Evolutionary conservation across 495 filamentous ascomycete genomes (phyloP).

Genomic region (Podospora pseudocomata): DNA sequence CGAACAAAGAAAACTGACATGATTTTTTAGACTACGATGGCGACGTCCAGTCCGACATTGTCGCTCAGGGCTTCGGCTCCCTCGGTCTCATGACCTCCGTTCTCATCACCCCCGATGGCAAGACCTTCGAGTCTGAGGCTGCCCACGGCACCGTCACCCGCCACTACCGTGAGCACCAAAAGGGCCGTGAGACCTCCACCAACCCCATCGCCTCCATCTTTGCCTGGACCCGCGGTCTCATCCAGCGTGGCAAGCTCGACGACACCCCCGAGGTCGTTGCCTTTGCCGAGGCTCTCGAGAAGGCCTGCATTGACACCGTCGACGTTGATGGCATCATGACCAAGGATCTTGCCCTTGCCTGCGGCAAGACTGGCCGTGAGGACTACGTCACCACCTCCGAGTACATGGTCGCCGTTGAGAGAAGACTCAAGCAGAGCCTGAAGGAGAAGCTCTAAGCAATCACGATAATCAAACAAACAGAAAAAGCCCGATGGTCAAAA

Average conservation of each 20-base stretch:
- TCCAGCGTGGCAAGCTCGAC: conserved; percentile 88
- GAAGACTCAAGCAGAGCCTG: conserved; percentile 63
- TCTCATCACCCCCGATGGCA: conserved; percentile 89
- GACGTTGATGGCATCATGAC: conserved; percentile 96
- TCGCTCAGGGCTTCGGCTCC: conserved; percentile 97
- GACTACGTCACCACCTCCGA: conserved; percentile 86
- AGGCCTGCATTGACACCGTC: conserved; percentile 91
- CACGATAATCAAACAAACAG: background rate
- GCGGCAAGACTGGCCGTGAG: conserved; percentile 74
- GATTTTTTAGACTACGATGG: conserved; percentile 80
- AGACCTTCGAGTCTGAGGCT: conserved; percentile 95
- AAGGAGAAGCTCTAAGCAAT: conserved; percentile 50
- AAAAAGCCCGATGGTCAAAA: conserved; percentile 1
- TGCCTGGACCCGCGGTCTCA: conserved; percentile 94
- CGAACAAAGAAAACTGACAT: background rate
- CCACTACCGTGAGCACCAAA: conserved; percentile 98
- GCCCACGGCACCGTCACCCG: conserved; percentile 98
- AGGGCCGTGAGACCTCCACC: conserved; percentile 91
- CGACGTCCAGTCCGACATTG: conserved; percentile 96
- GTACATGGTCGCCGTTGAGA: conserved; percentile 87
- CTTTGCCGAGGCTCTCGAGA: conserved; percentile 87
- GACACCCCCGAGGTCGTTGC: conserved; percentile 79
- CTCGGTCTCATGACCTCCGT: conserved; percentile 98
- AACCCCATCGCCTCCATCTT: conserved; percentile 99
- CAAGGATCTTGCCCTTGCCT: conserved; percentile 91